Base-by-base conservation (phyloP, 2,329 filamentous ascomycete species). In the Fusarium pininemorale region DNA sequence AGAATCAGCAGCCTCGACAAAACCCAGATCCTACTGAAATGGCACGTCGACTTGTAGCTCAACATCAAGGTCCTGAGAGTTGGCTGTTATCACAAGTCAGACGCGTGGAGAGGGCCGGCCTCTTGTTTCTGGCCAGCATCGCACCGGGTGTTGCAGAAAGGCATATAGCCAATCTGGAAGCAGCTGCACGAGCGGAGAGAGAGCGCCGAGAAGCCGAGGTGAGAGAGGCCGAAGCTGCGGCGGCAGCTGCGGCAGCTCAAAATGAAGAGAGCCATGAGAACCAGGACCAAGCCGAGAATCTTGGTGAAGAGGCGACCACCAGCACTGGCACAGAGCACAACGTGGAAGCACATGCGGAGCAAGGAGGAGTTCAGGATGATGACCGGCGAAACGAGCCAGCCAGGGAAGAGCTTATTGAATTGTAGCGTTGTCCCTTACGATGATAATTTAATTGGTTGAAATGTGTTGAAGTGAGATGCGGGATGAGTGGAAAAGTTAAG, bases 71-170 rank as follows among this genome's bases (percentile, higher is more conserved):
- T 8, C 80, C 76, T 8, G 79, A 79, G 28, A 76, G 72, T 18
- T 84, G 82, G 82, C 45, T 83, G 32, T 44, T 78, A 16, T 74
- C 74, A 14, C 87, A 88, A 63, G 80, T 88, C 10, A 84, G 90
- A 64, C 83, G 89, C 16, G 76, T 89, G 12, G 90, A 92, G 80
- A 86, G 90, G 70, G 88, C 90, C 24, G 85, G 88, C 0, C 85
- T 92, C 22, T 83, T 92, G 30, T 92, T 92, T 76, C 82, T 92
- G 28, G 90, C 90, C 26, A 92, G 90, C 78, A 87, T 92, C 69
- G 89, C 90, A 4, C 90, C 90, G 2, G 90, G 90, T 15, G 86
- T 92, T 30, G 90, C 90, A 2, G 90, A 92, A 80, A 84, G 90
- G 55, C 90, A 92, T 70, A 91, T 92, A 69, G 88, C 87, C 30